These are phyloP conservation scores for Cavenderia fasciculata DNA, from an alignment of 78 protist genomes.

Conservation along the genomic window DNA sequence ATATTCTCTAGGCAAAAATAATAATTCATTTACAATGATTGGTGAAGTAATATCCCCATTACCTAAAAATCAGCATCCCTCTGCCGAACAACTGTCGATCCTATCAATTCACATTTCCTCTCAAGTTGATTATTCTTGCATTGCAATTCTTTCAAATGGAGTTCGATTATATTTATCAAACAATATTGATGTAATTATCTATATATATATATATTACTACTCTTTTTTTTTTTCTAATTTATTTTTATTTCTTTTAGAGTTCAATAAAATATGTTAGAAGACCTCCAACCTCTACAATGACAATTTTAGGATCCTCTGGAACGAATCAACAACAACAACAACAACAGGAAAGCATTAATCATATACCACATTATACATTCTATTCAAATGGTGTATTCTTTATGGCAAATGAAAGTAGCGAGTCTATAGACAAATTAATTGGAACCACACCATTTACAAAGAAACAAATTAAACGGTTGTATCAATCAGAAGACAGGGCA, in stretches of 20 bases:
- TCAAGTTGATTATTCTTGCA: background rate
- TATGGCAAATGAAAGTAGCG: slow-evolving; percentile 7
- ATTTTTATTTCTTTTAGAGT: too few relatives aligned
- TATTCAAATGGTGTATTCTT: slow-evolving; percentile 57
- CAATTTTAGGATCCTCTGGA: too few relatives aligned
- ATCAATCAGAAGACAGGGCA: background rate
- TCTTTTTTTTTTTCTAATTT: background rate
- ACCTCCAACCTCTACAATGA: slow-evolving; percentile 43
- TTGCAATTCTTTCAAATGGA: slow-evolving; percentile 13
- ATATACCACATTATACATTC: slow-evolving; percentile 16
- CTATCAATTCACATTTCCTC: background rate
- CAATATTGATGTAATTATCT: background rate
- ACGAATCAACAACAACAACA: background rate
- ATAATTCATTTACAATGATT: background rate
- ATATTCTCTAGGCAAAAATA: background rate
- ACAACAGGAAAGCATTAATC: too few relatives aligned
- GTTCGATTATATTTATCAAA: background rate
- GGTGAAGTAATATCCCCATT: background rate
- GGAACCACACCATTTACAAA: slow-evolving; percentile 16
- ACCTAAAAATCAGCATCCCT: background rate
- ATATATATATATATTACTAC: background rate
- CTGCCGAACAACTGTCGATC: background rate
- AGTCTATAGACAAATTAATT: slow-evolving; percentile 8
- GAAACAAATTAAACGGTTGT: background rate
- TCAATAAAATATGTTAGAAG: slow-evolving; percentile 4